Conservation (phyloP, 768 basidiomycete species). For the Thelephora ganbajun region DNA sequence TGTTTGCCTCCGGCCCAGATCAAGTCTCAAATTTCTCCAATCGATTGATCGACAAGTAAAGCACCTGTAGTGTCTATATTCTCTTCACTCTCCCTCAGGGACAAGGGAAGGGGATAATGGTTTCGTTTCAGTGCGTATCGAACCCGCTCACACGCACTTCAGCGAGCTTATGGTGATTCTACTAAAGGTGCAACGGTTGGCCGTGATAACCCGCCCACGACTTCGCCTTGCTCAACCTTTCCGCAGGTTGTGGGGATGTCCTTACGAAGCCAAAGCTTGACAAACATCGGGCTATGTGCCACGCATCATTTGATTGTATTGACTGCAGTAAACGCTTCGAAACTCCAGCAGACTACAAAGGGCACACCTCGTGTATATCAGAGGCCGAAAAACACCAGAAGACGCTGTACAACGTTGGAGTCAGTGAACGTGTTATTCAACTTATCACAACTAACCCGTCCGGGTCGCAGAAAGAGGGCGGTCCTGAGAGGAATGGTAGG, state of each 20-base stretch:
- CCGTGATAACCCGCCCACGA: neutral
- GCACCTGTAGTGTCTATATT: no score
- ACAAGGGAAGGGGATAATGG: no score
- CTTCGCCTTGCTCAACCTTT: neutral
- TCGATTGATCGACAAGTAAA: no score
- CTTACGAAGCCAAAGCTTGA: slow-evolving; percentile 93
- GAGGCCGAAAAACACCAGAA: slow-evolving; percentile 95
- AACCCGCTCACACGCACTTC: no score
- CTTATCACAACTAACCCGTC: neutral
- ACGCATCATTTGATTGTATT: slow-evolving; percentile 64
- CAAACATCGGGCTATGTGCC: slow-evolving; percentile 51
- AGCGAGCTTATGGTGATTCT: neutral
- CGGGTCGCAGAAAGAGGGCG: slow-evolving; percentile 2
- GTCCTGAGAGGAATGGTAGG: slow-evolving; percentile 3
- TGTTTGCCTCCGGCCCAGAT: no score
- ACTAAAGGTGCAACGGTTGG: slow-evolving; percentile 12
- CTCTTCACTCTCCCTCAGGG: no score
- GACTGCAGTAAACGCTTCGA: slow-evolving; percentile 83
- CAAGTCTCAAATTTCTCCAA: no score
- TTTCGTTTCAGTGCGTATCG: no score
- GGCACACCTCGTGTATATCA: slow-evolving; percentile 71
- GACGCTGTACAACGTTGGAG: slow-evolving; percentile 62
- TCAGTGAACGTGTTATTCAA: slow-evolving; percentile 19
- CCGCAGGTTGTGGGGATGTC: slow-evolving; percentile 63
- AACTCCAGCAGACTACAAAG: slow-evolving; percentile 63